Evolutionary conservation across 768 basidiomycete genomes (phyloP), one percentile per base, ranked within the genome.

Genomic region (Kwoniella dendrophila): DNA sequence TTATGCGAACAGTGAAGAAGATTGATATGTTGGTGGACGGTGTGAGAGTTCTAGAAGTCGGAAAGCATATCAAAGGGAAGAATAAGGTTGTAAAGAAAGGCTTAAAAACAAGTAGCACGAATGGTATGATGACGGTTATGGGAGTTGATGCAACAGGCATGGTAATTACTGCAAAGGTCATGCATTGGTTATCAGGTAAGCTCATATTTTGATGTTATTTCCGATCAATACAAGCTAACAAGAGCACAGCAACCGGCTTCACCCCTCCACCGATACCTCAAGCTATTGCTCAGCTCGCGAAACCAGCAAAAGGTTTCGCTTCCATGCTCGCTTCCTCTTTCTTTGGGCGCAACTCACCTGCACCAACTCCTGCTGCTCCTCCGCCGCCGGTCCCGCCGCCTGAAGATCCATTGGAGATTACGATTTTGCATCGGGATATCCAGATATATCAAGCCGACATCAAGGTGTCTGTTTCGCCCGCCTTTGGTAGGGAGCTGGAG

Each of bases 21-120:
- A 85, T 97, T 59, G 86, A 85, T 67, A 85, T 98, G 27, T 91
- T 85, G 77, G 86, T 96, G 41, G 88, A 98, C 71, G 87, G 88
- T 64, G 85, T 87, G 71, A 65, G 70, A 32, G 69, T 75, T 18
- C 33, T 79, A 27, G 65, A 72, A 56, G 69, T 79, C 5, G 68
- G 68, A n/a, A 77, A 77, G 61, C 68, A 64, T n/a, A 56, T 73
- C 1, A 72, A 74, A 26, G 63, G 68, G 18, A 69, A 70, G 33
- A 53, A 64, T 20, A 61, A 47, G 24, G 75, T 77, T 1, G 40
- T 43, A 10, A 73, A 60, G 44, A 62, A 54, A 27, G 84, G 83
- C 7, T 76, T 93, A 52, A 86, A 83, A 66, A 81, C 72, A 18
- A 81, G 81, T 2, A 90, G 87, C 63, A 81, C 82, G 1, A 81